These are phyloP conservation scores for Aspergillus mulundensis DNA, from an alignment of 495 filamentous ascomycete genomes.

Conservation along the genomic window DNA sequence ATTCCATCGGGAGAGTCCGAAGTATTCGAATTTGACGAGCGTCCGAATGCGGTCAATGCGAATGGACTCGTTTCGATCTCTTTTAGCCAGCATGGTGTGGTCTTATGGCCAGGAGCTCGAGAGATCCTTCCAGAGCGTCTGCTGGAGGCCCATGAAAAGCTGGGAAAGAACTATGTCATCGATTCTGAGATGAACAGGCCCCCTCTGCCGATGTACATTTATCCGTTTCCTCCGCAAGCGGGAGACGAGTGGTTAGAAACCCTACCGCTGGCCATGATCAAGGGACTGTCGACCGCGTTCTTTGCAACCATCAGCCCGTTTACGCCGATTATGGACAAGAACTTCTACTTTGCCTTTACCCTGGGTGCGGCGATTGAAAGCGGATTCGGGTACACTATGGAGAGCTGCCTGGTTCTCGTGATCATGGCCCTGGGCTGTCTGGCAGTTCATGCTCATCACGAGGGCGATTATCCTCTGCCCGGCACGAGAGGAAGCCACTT, in stretches of 20 bases:
- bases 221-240: constrained; percentile 34
- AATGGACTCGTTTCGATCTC: constrained; percentile 41
- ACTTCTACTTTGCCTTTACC: constrained; percentile 43
- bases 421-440: constrained; percentile 44
- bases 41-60: constrained; percentile 24
- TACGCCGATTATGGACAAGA: constrained; percentile 47
- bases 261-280: constrained; percentile 39
- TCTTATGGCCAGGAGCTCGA: constrained; percentile 43
- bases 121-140: constrained; percentile 34
- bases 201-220: constrained; percentile 39
- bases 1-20: constrained; percentile 30
- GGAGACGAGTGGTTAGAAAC: constrained; percentile 40
- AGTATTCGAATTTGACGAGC: constrained; percentile 37
- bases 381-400: constrained; percentile 41
- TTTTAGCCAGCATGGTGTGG: constrained; percentile 47
- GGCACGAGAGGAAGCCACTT: constrained; percentile 33
- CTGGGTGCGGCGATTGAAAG: constrained; percentile 42
- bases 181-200: constrained; percentile 40
- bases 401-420: constrained; percentile 43
- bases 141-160: constrained; percentile 32
- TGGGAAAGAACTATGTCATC: constrained; percentile 46
- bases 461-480: constrained; percentile 43
- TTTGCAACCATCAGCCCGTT: constrained; percentile 44
- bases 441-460: constrained; percentile 39
- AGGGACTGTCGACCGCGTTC: constrained; percentile 42